phyloP scores from a whole-genome alignment of 2,329 filamentous ascomycete genomes.

The Rhynchosporium secalis region DNA sequence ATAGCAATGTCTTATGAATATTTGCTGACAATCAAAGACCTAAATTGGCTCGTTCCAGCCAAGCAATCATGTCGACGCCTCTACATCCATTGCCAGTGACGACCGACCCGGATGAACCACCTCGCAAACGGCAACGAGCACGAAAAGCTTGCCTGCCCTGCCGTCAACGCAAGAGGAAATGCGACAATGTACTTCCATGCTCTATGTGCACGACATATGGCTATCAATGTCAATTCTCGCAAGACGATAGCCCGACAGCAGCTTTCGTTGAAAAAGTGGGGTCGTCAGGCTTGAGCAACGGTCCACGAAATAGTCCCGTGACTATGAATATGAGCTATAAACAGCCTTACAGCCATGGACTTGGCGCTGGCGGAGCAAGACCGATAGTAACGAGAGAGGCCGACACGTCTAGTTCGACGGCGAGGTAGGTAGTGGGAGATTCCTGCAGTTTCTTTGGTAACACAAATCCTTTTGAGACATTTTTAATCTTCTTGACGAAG shows the following conservation, averaged over 20 bases:
- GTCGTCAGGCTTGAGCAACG: background rate
- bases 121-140: slow-evolving; percentile 28
- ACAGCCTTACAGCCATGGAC: background rate
- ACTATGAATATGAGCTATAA: background rate
- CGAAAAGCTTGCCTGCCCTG: slow-evolving; percentile 34
- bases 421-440: too few relatives aligned
- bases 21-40: background rate
- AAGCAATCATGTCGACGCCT: slow-evolving; percentile 15
- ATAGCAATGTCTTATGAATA: too few relatives aligned
- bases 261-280: slow-evolving; percentile 22
- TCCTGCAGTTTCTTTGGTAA: too few relatives aligned
- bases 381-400: background rate
- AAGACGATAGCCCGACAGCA: slow-evolving; percentile 21
- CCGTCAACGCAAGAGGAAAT: slow-evolving; percentile 34
- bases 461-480: too few relatives aligned
- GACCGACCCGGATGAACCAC: slow-evolving; percentile 28
- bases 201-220: slow-evolving; percentile 32
- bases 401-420: background rate
- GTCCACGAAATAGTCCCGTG: slow-evolving; percentile 12
- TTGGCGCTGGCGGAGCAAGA: background rate
- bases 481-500: too few relatives aligned
- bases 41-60: background rate
- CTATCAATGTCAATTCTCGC: slow-evolving; percentile 31
- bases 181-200: slow-evolving; percentile 32
- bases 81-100: background rate